Base-by-base conservation (phyloP, 805 yeast species). In the Suhomyces prunicola region DNA sequence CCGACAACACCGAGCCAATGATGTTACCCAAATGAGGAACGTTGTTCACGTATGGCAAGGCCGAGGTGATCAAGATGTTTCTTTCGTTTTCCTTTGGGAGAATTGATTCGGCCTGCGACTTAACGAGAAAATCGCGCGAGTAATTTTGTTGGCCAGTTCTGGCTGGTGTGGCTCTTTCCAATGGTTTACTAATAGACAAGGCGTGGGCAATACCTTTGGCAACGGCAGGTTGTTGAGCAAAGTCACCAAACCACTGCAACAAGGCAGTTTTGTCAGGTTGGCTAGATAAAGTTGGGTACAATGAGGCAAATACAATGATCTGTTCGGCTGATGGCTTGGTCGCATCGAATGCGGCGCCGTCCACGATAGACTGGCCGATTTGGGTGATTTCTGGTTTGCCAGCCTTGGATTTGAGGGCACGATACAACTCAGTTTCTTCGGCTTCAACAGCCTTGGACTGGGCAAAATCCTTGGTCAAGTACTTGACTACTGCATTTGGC, bases 21-120 rank as follows among this genome's bases (percentile, higher is more conserved):
- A 94, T 91, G 75, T 94, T 94, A 65, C 99, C 99, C 69, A 94
- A 80, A 73, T 94, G 99, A 45, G 99, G 99, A 50, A 94, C 99
- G 67, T 94, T 94, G 75, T 94, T 94, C 51, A 94, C 99, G 63
- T 94, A 94, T 9, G 99, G 99, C 64, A 94, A 81, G 33, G 99
- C 98, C 24, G 98, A 92, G 1, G 98, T 93, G 66, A 94, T 86
- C 61, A 94, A 76, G 52, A 93, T 82, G 72, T 94, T 94, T 65
- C 87, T 82, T 73, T 88, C 88, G 52, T 80, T 81, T 23, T 80
- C 76, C 60, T 82, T 82, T 53, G 98, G 99, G 49, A 62, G 47
- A 48, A 72, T 69, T 48, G 64, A 58, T n/a, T 60, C 70, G 9
- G 44, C 64, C 41, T 63, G 65, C n/a, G 60, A 51, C 52, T 67